Base-by-base conservation (phyloP, 208 protist genomes). In the Acanthamoeba healyi region DNA sequence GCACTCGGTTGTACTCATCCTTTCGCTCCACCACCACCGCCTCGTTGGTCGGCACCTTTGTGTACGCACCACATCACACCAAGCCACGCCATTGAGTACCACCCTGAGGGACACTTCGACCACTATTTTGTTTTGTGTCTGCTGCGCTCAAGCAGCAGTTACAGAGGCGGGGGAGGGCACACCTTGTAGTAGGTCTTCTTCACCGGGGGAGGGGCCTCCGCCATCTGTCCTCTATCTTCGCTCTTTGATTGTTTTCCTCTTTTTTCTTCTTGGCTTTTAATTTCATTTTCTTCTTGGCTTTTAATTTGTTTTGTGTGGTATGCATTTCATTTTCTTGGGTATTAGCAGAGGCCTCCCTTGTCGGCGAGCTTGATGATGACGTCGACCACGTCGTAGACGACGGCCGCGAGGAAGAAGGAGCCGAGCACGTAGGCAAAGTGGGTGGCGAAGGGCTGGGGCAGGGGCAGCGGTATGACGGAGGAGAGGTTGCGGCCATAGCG, bases 361-460 rank as follows among this genome's bases (percentile, higher is more conserved):
- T 61, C 79, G 42, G 61, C 14, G 61, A 54, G 15, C 32, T 44
- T 56, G 46, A 36, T 54, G 79, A 67, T 56, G 56, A 49, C 63
- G 67, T 58, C 46, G 44, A 95, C 46, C 36, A 95, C 70, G 49
- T 95, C 94, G 87, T 94, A 95, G 38, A 95, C 36, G 32, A 94
- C 86, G 49, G 94, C 94, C 42, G 61, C 56, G 46, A 89, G 88
- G 56, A 95, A 95, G 40, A 94, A 95, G 42, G 44, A n/a, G n/a
- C 54, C 67, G 15, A 94, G 32, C 86, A 61, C 36, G 38, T 89
- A 70, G 70, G 56, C 38, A 34, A 56, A 46, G 42, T 40, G 19
- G 15, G 65, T 49, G 61, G 51, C 44, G 19, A 22, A 89, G 46
- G 40, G 63, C 70, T 81, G 70, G 14, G 87, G 87, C 24, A 70